Percentiles rank a stretch among this genome's conserved stretches.
phyloP scores from a whole-genome alignment of 768 basidiomycete species.

The Hysterangium stoloniferum region DNA sequence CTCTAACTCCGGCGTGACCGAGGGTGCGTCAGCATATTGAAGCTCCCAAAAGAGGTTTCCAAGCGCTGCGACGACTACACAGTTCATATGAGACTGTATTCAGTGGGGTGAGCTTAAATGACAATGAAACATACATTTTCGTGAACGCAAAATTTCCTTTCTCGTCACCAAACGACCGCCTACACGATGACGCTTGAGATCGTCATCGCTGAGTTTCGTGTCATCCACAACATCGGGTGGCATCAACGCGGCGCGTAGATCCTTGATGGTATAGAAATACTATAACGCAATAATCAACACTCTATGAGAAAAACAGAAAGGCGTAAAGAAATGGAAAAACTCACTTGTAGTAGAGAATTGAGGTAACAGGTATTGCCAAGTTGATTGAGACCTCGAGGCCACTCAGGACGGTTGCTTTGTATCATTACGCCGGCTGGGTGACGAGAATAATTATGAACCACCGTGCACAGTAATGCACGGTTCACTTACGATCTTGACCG shows the following conservation, averaged over 20 bases:
- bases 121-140: conserved; percentile 54
- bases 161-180: conserved; percentile 79
- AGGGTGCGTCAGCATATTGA: conserved; percentile 51
- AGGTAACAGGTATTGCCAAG: conserved; percentile 85
- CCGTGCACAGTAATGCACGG: not conserved
- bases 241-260: conserved; percentile 69
- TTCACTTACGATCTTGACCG: conserved; percentile 66
- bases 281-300: conserved; percentile 23
- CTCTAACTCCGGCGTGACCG: conserved; percentile 79
- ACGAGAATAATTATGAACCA: not conserved
- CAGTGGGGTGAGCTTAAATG: not conserved
- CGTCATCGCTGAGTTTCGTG: conserved; percentile 71
- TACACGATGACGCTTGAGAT: conserved; percentile 76
- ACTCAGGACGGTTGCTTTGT: conserved; percentile 46
- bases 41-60: conserved; percentile 73
- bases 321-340: conserved; percentile 8
- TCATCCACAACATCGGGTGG: conserved; percentile 49
- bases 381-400: conserved; percentile 83
- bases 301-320: not conserved
- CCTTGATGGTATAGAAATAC: conserved; percentile 96
- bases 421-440: conserved; percentile 61
- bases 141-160: conserved; percentile 75
- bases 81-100: conserved; percentile 2
- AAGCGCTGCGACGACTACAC: conserved; percentile 69
- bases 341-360: conserved; percentile 69